These are phyloP conservation scores for Ambrosia hybrid DNA, from an alignment of 140 eudicot species.

Conservation along the genomic window DNA sequence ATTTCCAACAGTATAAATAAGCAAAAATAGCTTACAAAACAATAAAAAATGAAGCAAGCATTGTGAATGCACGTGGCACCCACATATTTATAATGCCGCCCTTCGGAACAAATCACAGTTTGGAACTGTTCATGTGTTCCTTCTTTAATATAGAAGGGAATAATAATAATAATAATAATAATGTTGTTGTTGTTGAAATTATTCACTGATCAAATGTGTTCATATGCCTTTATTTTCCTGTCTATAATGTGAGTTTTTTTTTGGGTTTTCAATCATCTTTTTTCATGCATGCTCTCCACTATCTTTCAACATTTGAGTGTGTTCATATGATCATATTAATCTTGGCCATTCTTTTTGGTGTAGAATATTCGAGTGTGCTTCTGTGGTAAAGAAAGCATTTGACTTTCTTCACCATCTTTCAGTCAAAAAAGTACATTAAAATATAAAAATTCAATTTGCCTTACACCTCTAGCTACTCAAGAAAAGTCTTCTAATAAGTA, in stretches of 20 bases:
- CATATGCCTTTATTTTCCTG: constrained; percentile 10
- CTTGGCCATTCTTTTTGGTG: constrained; percentile 32
- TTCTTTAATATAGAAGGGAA: too few relatives aligned
- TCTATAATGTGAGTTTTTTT: constrained; percentile 12
- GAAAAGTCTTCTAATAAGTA: too few relatives aligned
- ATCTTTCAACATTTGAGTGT: constrained; percentile 29
- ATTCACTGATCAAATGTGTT: not conserved
- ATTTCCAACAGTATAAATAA: too few relatives aligned
- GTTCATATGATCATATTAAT: constrained; percentile 19
- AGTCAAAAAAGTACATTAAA: constrained; percentile 10
- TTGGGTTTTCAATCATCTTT: constrained; percentile 34
- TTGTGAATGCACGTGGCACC: too few relatives aligned
- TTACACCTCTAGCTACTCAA: not conserved
- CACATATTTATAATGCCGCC: too few relatives aligned
- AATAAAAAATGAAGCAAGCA: too few relatives aligned
- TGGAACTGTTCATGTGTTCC: too few relatives aligned
- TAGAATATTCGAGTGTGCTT: constrained; percentile 29
- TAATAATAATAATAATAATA: not conserved
- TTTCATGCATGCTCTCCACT: constrained; percentile 45
- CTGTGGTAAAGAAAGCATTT: constrained; percentile 38
- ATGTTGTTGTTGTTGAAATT: not conserved
- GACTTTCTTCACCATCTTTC: constrained; percentile 23
- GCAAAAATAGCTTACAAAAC: too few relatives aligned
- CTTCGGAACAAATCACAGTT: too few relatives aligned
- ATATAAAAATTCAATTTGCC: not conserved